phyloP scores from a whole-genome alignment of 495 filamentous ascomycete species.

The Talaromyces thailandensis region DNA sequence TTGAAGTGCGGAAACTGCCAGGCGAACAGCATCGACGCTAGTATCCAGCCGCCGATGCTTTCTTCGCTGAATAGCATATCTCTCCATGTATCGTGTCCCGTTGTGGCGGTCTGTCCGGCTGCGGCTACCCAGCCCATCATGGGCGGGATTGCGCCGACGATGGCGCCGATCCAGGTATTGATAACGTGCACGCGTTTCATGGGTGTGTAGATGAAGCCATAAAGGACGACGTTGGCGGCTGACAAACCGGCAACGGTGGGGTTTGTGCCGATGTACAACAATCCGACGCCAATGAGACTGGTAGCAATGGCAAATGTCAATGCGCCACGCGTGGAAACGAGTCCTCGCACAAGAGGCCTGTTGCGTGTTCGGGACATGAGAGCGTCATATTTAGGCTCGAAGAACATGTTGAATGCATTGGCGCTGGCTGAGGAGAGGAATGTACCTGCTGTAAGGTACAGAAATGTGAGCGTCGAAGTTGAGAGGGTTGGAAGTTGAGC shows the following conservation, averaged over 20 bases:
- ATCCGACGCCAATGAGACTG: conserved; percentile 53
- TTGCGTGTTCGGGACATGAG: conserved; percentile 89
- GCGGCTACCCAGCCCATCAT: conserved; percentile 98
- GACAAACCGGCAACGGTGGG: conserved; percentile 85
- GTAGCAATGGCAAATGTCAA: conserved; percentile 67
- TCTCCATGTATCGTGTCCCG: conserved; percentile 59
- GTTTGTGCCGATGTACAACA: conserved; percentile 84
- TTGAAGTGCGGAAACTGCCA: conserved; percentile 99
- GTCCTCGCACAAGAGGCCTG: conserved; percentile 74
- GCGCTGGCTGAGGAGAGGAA: conserved; percentile 77
- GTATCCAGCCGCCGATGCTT: conserved; percentile 79
- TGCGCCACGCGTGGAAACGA: conserved; percentile 68
- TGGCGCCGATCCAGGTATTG: conserved; percentile 92
- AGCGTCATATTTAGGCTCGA: conserved; percentile 83
- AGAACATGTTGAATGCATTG: conserved; percentile 94
- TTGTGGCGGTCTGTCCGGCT: conserved; percentile 72
- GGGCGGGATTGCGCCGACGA: conserved; percentile 90
- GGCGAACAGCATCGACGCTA: conserved; percentile 76
- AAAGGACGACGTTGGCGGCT: conserved; percentile 75
- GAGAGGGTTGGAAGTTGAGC: conserved; percentile 75
- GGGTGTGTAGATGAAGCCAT: conserved; percentile 87
- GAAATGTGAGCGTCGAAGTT: conserved; percentile 77
- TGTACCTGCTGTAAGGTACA: conserved; percentile 87
- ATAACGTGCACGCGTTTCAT: conserved; percentile 78
- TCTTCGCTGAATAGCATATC: conserved; percentile 67